Conservation (phyloP, 2,329 filamentous ascomycete genomes). For the Sclerotiophoma versabilis region DNA sequence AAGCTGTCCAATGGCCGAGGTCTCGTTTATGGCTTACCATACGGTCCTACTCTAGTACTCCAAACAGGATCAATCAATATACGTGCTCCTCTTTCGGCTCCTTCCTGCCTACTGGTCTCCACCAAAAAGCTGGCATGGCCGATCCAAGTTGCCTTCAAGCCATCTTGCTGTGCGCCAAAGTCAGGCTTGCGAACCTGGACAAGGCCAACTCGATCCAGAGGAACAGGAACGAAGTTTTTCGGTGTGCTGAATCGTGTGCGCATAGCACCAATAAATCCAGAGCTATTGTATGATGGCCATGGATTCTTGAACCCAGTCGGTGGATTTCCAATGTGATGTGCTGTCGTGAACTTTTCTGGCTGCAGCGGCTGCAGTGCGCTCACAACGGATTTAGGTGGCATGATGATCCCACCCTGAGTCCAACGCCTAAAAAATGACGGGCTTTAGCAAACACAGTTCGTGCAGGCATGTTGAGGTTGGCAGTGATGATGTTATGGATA, state of each 20-base stretch:
- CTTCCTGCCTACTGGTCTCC: constrained; percentile 48
- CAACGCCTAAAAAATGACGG: constrained; percentile 26
- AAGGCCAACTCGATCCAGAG: constrained; percentile 50
- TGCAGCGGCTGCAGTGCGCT: constrained; percentile 25
- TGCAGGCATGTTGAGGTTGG: constrained; percentile 11
- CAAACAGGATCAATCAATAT: constrained; percentile 64
- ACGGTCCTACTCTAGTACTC: constrained; percentile 57
- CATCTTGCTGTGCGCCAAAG: constrained; percentile 44
- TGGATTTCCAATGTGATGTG: constrained; percentile 54
- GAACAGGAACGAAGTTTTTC: constrained; percentile 57
- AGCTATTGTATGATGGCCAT: constrained; percentile 54
- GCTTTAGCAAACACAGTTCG: constrained; percentile 12
- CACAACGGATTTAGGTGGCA: constrained; percentile 27
- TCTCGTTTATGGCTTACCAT: constrained; percentile 26
- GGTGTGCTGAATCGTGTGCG: constrained; percentile 49
- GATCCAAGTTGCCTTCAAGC: constrained; percentile 59
- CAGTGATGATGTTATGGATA: constrained; percentile 21
- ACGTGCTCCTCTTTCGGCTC: constrained; percentile 49
- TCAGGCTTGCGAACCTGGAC: constrained; percentile 53
- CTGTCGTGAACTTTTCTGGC: constrained; percentile 33
- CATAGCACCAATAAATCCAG: constrained; percentile 37
- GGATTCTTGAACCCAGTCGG: constrained; percentile 58
- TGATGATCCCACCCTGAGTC: constrained; percentile 10
- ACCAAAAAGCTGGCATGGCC: constrained; percentile 60
- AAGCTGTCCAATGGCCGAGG: background rate